Evolutionary conservation across 2,329 filamentous ascomycete species (phyloP).

Genomic region (Seiridium unicorne): DNA sequence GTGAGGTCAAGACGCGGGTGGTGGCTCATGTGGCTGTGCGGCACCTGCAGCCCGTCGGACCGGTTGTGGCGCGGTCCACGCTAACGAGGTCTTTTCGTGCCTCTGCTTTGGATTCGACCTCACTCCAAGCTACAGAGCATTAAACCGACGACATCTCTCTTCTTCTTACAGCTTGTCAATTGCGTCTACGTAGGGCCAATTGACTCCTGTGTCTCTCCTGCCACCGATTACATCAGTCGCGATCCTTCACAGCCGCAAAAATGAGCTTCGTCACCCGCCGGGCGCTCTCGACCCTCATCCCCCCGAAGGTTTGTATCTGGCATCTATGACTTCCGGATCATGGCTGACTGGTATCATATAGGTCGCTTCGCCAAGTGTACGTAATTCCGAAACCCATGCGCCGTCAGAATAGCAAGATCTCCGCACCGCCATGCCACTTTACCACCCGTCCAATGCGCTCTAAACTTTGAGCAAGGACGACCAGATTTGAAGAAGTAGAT

Average conservation of each 20-base stretch:
- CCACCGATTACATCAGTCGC: constrained; percentile 20
- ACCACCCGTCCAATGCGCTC: neutral
- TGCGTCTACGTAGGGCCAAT: constrained; percentile 32
- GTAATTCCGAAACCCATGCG: constrained; percentile 30
- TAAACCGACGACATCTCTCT: constrained; percentile 3
- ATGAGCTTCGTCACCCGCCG: constrained; percentile 93
- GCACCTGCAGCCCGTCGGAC: neutral
- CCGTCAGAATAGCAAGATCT: neutral
- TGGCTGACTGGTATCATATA: constrained; percentile 31
- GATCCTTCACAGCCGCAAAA: constrained; percentile 43
- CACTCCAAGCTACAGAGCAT: constrained; percentile 2
- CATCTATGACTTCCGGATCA: neutral
- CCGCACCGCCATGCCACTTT: neutral
- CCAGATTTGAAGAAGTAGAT: neutral
- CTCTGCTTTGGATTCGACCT: constrained; percentile 14
- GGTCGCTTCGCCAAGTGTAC: constrained; percentile 83
- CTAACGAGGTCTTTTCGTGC: constrained; percentile 50
- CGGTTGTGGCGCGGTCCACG: constrained; percentile 16
- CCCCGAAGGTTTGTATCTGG: constrained; percentile 74
- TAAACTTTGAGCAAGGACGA: neutral
- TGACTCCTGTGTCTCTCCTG: constrained; percentile 28
- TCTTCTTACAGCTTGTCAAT: constrained; percentile 22
- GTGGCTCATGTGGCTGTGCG: neutral
- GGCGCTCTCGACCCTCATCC: constrained; percentile 96
- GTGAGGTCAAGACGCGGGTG: neutral